A percentile compares a stretch with the other conserved stretches of the same genome.
phyloP scores from a whole-genome alignment of 2,329 filamentous ascomycete species.

The Fusarium chuoi region DNA sequence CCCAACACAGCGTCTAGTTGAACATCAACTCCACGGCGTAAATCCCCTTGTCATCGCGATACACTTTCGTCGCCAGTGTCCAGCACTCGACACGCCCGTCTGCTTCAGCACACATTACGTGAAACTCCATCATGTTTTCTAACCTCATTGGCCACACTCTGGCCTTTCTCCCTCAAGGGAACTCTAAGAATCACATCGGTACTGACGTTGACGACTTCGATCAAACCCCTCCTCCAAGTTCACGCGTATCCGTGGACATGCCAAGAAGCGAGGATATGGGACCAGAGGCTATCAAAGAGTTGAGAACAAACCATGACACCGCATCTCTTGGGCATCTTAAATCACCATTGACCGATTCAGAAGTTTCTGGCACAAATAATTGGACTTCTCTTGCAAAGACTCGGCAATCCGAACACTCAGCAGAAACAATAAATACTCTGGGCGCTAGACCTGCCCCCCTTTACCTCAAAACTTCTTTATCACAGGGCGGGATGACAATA shows the following conservation, averaged over 20 bases:
- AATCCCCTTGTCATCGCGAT: not conserved
- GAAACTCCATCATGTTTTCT: slow-evolving; percentile 35
- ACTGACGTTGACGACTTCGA: slow-evolving; percentile 47
- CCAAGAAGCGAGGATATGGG: slow-evolving; percentile 23
- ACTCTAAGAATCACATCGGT: slow-evolving; percentile 24
- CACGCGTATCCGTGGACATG: slow-evolving; percentile 42
- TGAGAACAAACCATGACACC: slow-evolving; percentile 7
- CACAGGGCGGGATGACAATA: not conserved
- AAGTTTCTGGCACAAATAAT: slow-evolving; percentile 34
- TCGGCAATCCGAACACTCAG: not conserved
- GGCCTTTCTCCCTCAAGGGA: slow-evolving; percentile 28
- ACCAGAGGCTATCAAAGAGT: not conserved
- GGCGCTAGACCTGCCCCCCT: not conserved
- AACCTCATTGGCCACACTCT: slow-evolving; percentile 38
- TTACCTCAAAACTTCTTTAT: not conserved
- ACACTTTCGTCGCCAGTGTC: not conserved
- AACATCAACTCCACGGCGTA: not conserved
- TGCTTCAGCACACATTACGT: not conserved
- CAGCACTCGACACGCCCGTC: not conserved
- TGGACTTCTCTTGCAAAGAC: slow-evolving; percentile 35
- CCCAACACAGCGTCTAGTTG: not conserved
- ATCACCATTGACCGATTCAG: slow-evolving; percentile 23
- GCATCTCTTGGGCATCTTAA: slow-evolving; percentile 42
- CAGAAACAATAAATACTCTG: not conserved
- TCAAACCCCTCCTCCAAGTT: slow-evolving; percentile 48